Evolutionary conservation across 2,329 filamentous ascomycete species (phyloP).

Genomic region (Samsoniella hepiali): DNA sequence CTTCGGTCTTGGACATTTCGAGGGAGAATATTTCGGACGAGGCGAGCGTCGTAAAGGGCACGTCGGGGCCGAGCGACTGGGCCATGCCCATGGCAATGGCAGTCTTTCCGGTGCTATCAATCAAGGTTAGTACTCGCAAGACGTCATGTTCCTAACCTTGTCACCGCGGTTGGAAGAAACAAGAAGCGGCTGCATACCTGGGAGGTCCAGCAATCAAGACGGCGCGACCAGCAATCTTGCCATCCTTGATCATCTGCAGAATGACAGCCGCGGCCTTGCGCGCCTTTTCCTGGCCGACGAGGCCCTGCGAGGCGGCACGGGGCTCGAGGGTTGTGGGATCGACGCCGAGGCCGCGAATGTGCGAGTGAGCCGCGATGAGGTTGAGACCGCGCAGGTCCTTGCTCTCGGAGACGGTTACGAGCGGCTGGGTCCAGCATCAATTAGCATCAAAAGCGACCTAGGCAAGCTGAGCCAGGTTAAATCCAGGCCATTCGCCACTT

Average conservation of each 20-base stretch:
- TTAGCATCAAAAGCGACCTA: slow-evolving; percentile 21
- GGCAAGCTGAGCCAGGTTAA: background rate
- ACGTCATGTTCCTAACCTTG: background rate
- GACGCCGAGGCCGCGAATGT: slow-evolving; percentile 93
- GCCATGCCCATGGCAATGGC: slow-evolving; percentile 99
- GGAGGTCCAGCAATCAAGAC: slow-evolving; percentile 94
- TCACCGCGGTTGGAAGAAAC: too few relatives aligned
- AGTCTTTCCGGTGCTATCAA: slow-evolving; percentile 84
- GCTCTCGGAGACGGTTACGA: slow-evolving; percentile 83
- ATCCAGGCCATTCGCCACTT: slow-evolving; percentile 29
- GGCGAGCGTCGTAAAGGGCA: slow-evolving; percentile 93
- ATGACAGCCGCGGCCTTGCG: slow-evolving; percentile 95
- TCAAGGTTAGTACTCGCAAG: background rate
- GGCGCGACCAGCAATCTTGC: slow-evolving; percentile 94
- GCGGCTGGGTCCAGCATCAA: slow-evolving; percentile 41
- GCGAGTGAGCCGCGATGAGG: slow-evolving; percentile 96
- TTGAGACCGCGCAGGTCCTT: slow-evolving; percentile 96
- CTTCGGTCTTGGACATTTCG: slow-evolving; percentile 99
- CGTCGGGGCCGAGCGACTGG: slow-evolving; percentile 88
- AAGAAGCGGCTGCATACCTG: slow-evolving; percentile 47
- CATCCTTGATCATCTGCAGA: slow-evolving; percentile 97
- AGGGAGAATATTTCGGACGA: slow-evolving; percentile 97
- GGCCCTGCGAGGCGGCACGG: slow-evolving; percentile 78
- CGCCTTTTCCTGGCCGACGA: slow-evolving; percentile 95
- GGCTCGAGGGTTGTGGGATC: slow-evolving; percentile 89